Base-by-base conservation (phyloP, 371 early-diverging fungal species). In the Mucor mucedo region DNA sequence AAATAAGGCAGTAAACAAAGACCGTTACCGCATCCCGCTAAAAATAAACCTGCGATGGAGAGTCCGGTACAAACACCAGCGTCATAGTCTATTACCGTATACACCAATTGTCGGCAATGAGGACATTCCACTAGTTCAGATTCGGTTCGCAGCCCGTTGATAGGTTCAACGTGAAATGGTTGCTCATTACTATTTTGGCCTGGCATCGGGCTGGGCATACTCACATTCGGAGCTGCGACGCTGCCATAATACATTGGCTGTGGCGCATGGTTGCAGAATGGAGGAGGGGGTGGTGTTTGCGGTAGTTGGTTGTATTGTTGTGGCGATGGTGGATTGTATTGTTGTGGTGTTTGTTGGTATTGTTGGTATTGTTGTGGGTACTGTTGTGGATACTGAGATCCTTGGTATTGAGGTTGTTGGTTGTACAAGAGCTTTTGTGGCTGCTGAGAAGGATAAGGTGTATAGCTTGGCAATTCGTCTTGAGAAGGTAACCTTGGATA, bases 61-160 rank as follows among this genome's bases (percentile, higher is more conserved):
- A 64, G n/a, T 7, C 65, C 69, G 27, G 69, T 69, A 32, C 58
- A 60, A 41, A 60, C 16, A 16, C 69, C 69, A 29, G 44, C 27
- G 7, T 64, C 65, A 38, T 69, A 57, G 39, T 64, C 69, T 5
- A 64, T 3, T 1, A 28, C 30, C 0, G 69, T 69, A 13, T 55
- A 52, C 2, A 63, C 69, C 28, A 60, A 21, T 11, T 61, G 69
- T 9, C 44, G 49, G 30, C 69, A 69, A 50, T 60, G 52, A 47
- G 61, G 65, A 52, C 69, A 69, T 52, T 69, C 52, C 11, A 64
- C 65, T 8, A 60, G 33, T 13, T 60, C 57, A 27, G 69, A 56
- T 2, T 45, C 33, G 13, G 64, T 60, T 28, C 30, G 60, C 9
- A 69, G 21, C 11, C 50, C 21, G 0, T 27, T 9, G 32, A 64